phyloP scores from a whole-genome alignment of 805 yeast species.

The Metschnikowia arizonensis region DNA sequence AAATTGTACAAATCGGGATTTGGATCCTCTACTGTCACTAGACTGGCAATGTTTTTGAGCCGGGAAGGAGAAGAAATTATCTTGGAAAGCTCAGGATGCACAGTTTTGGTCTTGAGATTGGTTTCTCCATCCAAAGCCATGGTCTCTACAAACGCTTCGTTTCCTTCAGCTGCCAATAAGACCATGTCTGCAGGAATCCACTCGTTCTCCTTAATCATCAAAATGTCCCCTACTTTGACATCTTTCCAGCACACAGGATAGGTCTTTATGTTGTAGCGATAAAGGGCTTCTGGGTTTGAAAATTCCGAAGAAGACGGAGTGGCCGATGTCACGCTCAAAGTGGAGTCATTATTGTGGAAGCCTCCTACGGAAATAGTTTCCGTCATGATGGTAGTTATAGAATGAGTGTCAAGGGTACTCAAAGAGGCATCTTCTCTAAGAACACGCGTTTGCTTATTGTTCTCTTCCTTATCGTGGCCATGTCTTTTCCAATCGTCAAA shows the following conservation, averaged over 20 bases:
- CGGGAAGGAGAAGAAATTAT: slow-evolving; percentile 47
- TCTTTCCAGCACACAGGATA: slow-evolving; percentile 60
- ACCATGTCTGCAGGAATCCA: slow-evolving; percentile 93
- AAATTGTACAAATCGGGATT: slow-evolving; percentile 86
- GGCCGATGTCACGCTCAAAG: slow-evolving; percentile 1
- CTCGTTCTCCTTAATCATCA: slow-evolving; percentile 71
- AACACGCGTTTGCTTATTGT: slow-evolving; percentile 41
- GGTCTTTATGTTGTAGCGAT: slow-evolving; percentile 31
- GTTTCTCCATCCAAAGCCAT: slow-evolving; percentile 99
- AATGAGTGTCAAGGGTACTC: slow-evolving; percentile 32
- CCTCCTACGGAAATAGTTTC: slow-evolving; percentile 29
- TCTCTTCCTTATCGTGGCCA: slow-evolving; percentile 79
- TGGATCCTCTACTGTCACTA: slow-evolving; percentile 81
- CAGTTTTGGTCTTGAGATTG: slow-evolving; percentile 69
- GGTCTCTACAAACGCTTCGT: slow-evolving; percentile 79
- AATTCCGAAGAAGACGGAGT: slow-evolving; percentile 5
- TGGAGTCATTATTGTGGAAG: neutral
- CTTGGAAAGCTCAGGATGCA: slow-evolving; percentile 61
- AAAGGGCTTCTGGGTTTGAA: slow-evolving; percentile 9
- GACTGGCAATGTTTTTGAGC: slow-evolving; percentile 46
- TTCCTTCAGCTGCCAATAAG: slow-evolving; percentile 58
- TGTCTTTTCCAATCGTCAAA: slow-evolving; percentile 90
- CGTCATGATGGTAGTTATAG: slow-evolving; percentile 36
- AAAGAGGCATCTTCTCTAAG: slow-evolving; percentile 31
- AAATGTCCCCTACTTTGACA: slow-evolving; percentile 81